Conservation (phyloP, 257 asterid genomes). For the Plantago major region DNA sequence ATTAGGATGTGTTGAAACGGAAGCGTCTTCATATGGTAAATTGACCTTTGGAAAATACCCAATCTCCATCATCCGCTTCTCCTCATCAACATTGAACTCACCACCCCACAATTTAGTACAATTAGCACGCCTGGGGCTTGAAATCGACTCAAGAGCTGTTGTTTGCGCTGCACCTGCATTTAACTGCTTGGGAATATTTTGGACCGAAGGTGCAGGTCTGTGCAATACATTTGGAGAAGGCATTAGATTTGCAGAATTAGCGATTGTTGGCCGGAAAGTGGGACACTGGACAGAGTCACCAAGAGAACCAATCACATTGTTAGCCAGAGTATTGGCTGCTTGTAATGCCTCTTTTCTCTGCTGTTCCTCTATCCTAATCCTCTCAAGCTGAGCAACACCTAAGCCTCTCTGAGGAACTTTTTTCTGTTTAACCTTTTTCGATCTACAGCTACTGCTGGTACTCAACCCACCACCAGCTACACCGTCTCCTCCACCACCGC, state of each 20-base stretch:
- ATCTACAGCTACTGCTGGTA: constrained; percentile 20
- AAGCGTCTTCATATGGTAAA: constrained; percentile 24
- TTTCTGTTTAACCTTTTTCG: constrained; percentile 62
- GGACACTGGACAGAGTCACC: constrained; percentile 29
- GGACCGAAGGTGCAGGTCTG: constrained; percentile 34
- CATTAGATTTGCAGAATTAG: constrained; percentile 27
- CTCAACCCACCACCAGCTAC: constrained; percentile 13
- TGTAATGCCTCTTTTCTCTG: constrained; percentile 46
- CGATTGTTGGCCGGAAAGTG: constrained; percentile 31
- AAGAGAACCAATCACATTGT: constrained; percentile 32
- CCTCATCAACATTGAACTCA: constrained; percentile 33
- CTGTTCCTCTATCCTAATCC: constrained; percentile 71
- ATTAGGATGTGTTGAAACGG: constrained; percentile 30
- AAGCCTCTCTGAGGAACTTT: constrained; percentile 86
- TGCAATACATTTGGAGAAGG: constrained; percentile 33
- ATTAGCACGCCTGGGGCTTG: constrained; percentile 26
- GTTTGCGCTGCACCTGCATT: too few relatives aligned
- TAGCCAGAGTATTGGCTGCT: constrained; percentile 30
- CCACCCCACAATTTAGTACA: constrained; percentile 48
- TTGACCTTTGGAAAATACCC: constrained; percentile 12
- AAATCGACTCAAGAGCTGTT: constrained; percentile 24
- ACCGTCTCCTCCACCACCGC: constrained; percentile 10
- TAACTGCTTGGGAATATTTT: constrained; percentile 31
- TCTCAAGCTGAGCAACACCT: constrained; percentile 95
- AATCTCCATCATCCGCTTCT: constrained; percentile 12